Percentiles rank a stretch among this genome's conserved stretches.
Evolutionary conservation across 257 asterid species (phyloP).

Genomic region (Forsythia viridissima): DNA sequence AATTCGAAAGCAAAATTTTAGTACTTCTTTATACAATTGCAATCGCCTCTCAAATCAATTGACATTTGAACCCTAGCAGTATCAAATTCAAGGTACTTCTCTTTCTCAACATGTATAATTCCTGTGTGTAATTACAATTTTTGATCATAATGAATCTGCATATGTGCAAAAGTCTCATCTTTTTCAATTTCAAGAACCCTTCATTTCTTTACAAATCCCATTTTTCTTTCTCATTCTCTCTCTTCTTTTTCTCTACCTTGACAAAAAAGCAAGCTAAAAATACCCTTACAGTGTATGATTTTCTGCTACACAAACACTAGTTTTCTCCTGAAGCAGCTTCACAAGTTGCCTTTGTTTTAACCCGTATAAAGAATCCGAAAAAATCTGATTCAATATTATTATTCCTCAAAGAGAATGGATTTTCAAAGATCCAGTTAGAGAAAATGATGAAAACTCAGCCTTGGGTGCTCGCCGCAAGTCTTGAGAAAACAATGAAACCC

Average conservation of each 20-base stretch:
- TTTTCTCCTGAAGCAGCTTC: constrained; percentile 30
- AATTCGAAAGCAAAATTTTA: neutral
- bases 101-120: neutral
- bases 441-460: constrained; percentile 20
- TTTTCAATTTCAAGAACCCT: neutral
- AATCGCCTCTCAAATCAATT: neutral
- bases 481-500: constrained; percentile 38
- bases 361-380: constrained; percentile 17
- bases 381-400: constrained; percentile 29
- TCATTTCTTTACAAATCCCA: constrained; percentile 7
- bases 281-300: neutral
- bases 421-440: constrained; percentile 39
- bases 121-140: neutral
- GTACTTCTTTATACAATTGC: neutral
- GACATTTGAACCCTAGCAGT: neutral
- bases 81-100: neutral
- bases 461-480: constrained; percentile 14
- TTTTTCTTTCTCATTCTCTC: constrained; percentile 5
- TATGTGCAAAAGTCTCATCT: constrained; percentile 18
- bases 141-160: constrained; percentile 17
- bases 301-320: constrained; percentile 17
- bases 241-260: constrained; percentile 23
- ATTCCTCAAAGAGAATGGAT: constrained; percentile 34
- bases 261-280: neutral
- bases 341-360: constrained; percentile 17